Conservation (phyloP, 768 basidiomycete genomes). For the Hericium coralloides region DNA sequence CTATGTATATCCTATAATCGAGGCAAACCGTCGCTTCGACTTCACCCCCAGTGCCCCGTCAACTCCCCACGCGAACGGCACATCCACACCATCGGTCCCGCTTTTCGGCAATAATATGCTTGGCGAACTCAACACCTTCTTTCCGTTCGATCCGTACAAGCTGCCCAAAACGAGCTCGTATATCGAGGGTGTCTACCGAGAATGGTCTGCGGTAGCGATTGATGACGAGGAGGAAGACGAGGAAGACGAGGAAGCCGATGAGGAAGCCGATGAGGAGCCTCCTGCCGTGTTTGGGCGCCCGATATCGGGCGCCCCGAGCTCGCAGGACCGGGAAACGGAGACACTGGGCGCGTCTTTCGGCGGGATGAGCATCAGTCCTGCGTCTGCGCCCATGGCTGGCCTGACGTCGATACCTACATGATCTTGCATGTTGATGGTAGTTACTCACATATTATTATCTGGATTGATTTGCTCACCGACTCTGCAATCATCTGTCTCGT, state of each 20-base stretch:
- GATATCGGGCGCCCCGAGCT: conserved; percentile 1
- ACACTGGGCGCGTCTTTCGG: conserved; percentile 61
- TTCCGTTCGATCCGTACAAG: conserved; percentile 97
- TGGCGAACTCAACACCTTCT: conserved; percentile 83
- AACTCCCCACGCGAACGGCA: neutral
- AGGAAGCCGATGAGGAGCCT: conserved; percentile 40
- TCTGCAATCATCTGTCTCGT: too few species aligned
- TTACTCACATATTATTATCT: neutral
- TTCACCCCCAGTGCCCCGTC: conserved; percentile 21
- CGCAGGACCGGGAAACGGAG: conserved; percentile 1
- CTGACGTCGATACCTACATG: neutral
- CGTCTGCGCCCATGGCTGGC: neutral
- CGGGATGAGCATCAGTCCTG: conserved; percentile 81
- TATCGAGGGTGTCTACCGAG: conserved; percentile 79
- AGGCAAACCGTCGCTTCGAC: conserved; percentile 72
- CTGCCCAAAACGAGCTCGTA: conserved; percentile 70
- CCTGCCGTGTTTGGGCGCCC: conserved; percentile 22
- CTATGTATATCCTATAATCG: conserved; percentile 90
- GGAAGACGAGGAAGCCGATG: conserved; percentile 57
- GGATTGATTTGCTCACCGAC: too few species aligned
- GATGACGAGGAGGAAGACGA: conserved; percentile 64
- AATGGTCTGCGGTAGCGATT: conserved; percentile 78
- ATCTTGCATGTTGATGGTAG: neutral
- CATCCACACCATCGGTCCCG: neutral
- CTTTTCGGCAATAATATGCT: conserved; percentile 20